Evolutionary conservation across 2,329 filamentous ascomycete genomes (phyloP), one percentile per base, ranked within the genome.

Genomic region (Epicoccum sorghinum): DNA sequence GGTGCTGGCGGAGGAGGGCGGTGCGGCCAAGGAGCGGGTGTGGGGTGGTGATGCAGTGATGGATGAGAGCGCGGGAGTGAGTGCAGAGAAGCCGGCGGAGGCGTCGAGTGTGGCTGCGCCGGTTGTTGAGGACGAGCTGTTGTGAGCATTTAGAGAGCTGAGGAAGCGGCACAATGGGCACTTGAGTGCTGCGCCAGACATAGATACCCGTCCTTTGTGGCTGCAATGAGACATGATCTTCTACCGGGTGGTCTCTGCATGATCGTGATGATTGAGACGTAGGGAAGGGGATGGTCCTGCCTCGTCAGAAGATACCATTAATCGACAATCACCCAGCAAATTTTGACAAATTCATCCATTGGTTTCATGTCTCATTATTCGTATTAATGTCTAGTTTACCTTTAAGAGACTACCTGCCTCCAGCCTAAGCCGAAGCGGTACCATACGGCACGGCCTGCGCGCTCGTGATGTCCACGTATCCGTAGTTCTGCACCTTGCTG

Each of bases 401-500:
- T 8, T 3, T 3, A 5, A 22, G 27, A 29, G 27, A 29, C 27
- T 9, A 29, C 27, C 27, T 29, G 27, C 27, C 27, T 29, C 27
- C 27, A 29, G 27, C 27, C 27, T 48, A 52, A 3, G 22, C 49
- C 7, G 45, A 48, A n/a, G 48, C 48, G 10, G 36, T 46, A 3
- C 60, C 76, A 56, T 80, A 80, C 9, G 77, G 75, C 22, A 74
- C 65, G 4, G 67, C 58, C 51, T 65, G 50, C 4, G 71, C 62
- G 45, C 69, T 78, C 49, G 67, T 67, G 22, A 80, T 59, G 56
- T 82, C 80, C 23, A 81, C 67, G 61, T 74, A 81, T 0, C 79
- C 80, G 66, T 76, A 80, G 55, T 74, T 70, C 47, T 66, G 68
- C 57, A 70, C 64, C 14, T 70, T 70, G 44, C 70, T 72, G 55